phyloP scores from a whole-genome alignment of 495 filamentous ascomycete species.

The Pyrenopolyporus hunteri region DNA sequence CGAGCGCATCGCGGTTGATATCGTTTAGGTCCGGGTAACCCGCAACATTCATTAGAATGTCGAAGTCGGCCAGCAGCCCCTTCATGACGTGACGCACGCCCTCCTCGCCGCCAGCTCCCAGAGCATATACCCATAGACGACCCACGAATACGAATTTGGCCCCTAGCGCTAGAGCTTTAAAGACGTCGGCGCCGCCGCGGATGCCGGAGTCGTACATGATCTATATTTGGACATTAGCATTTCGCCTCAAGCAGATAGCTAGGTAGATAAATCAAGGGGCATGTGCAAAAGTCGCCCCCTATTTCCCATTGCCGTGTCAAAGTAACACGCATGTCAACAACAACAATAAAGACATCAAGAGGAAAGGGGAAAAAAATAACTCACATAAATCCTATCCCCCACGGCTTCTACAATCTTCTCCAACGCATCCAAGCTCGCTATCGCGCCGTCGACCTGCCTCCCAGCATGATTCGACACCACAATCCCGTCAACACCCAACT shows the following conservation, averaged over 20 bases:
- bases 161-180: conserved; percentile 68
- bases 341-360: no score
- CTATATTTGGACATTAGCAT: no score
- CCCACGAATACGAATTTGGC: conserved; percentile 70
- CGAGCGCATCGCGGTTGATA: conserved; percentile 54
- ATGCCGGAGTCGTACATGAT: conserved; percentile 71
- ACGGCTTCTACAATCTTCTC: conserved; percentile 63
- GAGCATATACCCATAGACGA: conserved; percentile 66
- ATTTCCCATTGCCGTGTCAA: background rate
- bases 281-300: no score
- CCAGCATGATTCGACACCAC: conserved; percentile 69
- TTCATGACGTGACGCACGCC: conserved; percentile 71
- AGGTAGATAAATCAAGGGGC: no score
- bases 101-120: conserved; percentile 64
- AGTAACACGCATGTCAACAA: background rate
- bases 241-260: no score
- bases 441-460: conserved; percentile 67
- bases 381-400: conserved; percentile 37
- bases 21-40: conserved; percentile 62
- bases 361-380: background rate
- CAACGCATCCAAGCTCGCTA: conserved; percentile 66
- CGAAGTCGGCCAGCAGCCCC: conserved; percentile 67
- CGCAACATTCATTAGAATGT: conserved; percentile 70
- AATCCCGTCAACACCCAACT: conserved; percentile 61
- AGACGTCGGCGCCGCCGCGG: conserved; percentile 61